Base-by-base conservation (phyloP, 768 basidiomycete genomes). In the Podaxis carcinomalis region DNA sequence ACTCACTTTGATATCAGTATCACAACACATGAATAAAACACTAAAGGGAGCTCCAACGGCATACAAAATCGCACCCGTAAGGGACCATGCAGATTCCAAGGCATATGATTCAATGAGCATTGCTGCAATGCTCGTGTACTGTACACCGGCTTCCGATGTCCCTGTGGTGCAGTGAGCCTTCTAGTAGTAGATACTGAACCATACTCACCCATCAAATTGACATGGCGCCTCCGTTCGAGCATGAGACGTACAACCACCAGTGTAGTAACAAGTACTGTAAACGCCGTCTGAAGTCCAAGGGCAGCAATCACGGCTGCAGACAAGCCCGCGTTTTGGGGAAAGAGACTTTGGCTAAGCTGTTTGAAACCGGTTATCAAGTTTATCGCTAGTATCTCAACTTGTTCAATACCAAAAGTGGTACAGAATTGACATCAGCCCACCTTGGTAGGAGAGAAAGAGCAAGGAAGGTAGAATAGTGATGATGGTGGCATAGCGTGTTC, bases 51-150 rank as follows among this genome's bases (percentile, higher is more conserved):
- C 16, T 1, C 23, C 9, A 6, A 50, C 6, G 0, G 47, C 28
- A 9, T 35, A n/a, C 19, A 57, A 6, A 9, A 39, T 13, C 19
- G 25, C 50, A 5, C 47, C 19, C 7, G n/a, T 5, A 21, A 57
- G 32, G 2, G 57, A 50, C 57, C 57, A 57, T 9, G 36, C 46
- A 16, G 57, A 57, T 49, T 57, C 57, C 21, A 57, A 10, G 23
- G 47, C 57, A 25, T 50, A 57, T 5, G 57, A 57, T 19, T 57
- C 57, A 3, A 32, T 37, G 10, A 57, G 28, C 13, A 57, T 50
- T 10, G 57, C 25, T 10, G 23, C 32, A 25, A 57, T 51, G 19
- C 21, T 37, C 35, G 27, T 36, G 6, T 57, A 57, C 23, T 57
- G 46, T 4, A 7, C 25, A 5, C 35, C 11, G 4, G 6, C n/a